These are phyloP conservation scores for Talaromyces sp. DNA, from an alignment of 2,329 filamentous ascomycete species.

Conservation along the genomic window DNA sequence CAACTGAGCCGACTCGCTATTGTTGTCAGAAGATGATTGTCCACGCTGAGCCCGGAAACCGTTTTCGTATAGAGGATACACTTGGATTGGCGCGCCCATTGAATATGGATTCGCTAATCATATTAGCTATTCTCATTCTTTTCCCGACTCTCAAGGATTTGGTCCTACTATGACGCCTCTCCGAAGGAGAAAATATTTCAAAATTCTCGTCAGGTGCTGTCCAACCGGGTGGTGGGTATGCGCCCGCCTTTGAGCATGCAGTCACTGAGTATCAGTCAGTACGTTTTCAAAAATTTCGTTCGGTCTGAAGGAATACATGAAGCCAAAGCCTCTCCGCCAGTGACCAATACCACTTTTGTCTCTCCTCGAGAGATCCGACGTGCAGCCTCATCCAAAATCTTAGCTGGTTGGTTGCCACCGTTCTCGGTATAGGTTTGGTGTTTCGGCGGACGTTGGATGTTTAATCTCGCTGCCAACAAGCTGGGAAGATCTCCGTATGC, in stretches of 20 bases:
- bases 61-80: constrained; percentile 65
- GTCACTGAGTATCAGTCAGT: constrained; percentile 37
- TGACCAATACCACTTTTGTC: constrained; percentile 53
- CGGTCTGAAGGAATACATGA: constrained; percentile 33
- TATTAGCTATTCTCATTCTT: not conserved
- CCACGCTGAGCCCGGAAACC: constrained; percentile 52
- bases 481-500: constrained; percentile 56
- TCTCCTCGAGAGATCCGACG: constrained; percentile 50
- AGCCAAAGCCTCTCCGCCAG: constrained; percentile 61
- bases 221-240: constrained; percentile 58
- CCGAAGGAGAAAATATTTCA: constrained; percentile 49
- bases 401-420: constrained; percentile 59
- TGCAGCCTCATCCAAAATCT: constrained; percentile 60
- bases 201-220: constrained; percentile 44
- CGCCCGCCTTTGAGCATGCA: constrained; percentile 47
- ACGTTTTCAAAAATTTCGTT: constrained; percentile 4
- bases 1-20: constrained; percentile 53
- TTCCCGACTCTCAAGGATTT: not conserved
- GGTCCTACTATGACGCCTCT: constrained; percentile 30
- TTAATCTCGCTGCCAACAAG: constrained; percentile 47
- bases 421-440: constrained; percentile 52
- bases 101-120: constrained; percentile 47
- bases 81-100: constrained; percentile 59
- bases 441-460: constrained; percentile 34
- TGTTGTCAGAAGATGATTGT: constrained; percentile 53